A percentile compares a stretch with the other conserved stretches of the same genome.
Evolutionary conservation across 306 rosid species (phyloP).

Genomic region (Quercus parvula): DNA sequence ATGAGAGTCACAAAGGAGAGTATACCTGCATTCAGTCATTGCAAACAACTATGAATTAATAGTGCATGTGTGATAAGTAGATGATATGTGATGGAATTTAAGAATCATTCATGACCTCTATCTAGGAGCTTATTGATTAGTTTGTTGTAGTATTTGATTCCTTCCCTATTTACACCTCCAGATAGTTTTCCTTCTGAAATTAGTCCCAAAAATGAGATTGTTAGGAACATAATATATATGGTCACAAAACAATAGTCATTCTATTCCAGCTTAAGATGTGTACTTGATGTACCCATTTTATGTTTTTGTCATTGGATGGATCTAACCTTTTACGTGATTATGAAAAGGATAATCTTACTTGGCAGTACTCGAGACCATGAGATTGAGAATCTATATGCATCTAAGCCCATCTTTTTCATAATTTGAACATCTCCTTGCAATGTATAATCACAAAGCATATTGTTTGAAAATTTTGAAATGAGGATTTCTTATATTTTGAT

Average conservation of each 20-base stretch:
- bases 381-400: slow-evolving; percentile 6
- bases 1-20: slow-evolving; percentile 51
- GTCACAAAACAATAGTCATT: too few relatives aligned
- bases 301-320: too few relatives aligned
- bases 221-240: too few relatives aligned
- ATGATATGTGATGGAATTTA: background rate
- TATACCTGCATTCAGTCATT: slow-evolving; percentile 19
- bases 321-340: too few relatives aligned
- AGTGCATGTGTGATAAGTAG: too few relatives aligned
- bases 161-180: slow-evolving; percentile 31
- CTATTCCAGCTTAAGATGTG: too few relatives aligned
- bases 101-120: slow-evolving; percentile 17
- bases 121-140: slow-evolving; percentile 28
- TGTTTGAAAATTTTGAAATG: too few relatives aligned
- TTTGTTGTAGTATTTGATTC: slow-evolving; percentile 35
- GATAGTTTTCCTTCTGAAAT: slow-evolving; percentile 28
- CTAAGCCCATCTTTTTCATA: background rate
- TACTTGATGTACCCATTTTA: too few relatives aligned
- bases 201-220: background rate
- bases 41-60: too few relatives aligned
- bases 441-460: background rate
- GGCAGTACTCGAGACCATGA: background rate
- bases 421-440: background rate
- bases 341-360: background rate
- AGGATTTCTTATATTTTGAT: too few relatives aligned